A percentile compares a stretch with the other conserved stretches of the same genome.
phyloP scores from a whole-genome alignment of 1,284 basidiomycete genomes.

The Marasmius sp. region DNA sequence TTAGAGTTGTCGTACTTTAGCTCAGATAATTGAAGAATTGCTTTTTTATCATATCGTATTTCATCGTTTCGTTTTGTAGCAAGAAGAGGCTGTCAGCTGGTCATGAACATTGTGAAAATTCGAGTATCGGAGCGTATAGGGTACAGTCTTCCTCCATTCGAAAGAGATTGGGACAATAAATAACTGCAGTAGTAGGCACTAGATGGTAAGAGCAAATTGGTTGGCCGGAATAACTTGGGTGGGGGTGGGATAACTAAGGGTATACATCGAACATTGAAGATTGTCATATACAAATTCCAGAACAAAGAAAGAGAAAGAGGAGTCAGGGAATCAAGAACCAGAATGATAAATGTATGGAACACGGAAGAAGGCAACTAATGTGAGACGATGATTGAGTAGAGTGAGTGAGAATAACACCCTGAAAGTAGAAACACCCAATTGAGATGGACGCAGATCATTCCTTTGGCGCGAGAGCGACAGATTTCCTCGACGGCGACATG shows the following conservation, averaged over 20 bases:
- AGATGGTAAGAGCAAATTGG: too few relatives aligned
- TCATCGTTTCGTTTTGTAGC: too few relatives aligned
- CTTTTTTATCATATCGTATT: neutral
- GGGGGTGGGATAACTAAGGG: neutral
- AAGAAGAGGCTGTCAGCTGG: too few relatives aligned
- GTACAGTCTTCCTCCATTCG: too few relatives aligned
- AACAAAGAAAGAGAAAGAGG: neutral
- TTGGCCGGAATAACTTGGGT: too few relatives aligned
- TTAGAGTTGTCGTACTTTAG: slow-evolving; percentile 92
- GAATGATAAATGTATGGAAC: neutral
- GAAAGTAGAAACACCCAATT: neutral
- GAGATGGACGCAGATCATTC: neutral
- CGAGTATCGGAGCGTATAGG: too few relatives aligned
- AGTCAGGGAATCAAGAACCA: too few relatives aligned
- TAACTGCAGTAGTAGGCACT: too few relatives aligned
- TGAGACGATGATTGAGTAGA: neutral
- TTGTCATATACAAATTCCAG: neutral
- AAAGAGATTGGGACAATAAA: too few relatives aligned
- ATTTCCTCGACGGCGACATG: neutral
- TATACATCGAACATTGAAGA: neutral
- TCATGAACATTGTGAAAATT: too few relatives aligned
- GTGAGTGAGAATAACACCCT: neutral
- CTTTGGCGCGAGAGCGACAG: neutral
- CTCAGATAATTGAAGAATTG: slow-evolving; percentile 45
- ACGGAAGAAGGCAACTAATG: neutral